Base-by-base conservation (phyloP, 805 yeast species). In the Saturnispora diversa region DNA sequence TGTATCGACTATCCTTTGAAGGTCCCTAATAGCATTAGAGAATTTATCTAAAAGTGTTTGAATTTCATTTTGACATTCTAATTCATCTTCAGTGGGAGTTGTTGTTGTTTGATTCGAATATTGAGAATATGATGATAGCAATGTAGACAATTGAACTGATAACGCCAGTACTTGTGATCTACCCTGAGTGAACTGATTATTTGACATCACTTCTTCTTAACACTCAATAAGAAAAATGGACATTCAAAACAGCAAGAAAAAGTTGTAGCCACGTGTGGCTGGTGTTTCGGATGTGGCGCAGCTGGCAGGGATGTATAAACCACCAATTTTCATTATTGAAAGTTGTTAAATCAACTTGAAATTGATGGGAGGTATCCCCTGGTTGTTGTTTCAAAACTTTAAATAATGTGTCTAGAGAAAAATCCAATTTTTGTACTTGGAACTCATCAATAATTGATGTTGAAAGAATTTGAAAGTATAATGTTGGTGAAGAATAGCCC, bases 151-250 rank as follows among this genome's bases (percentile, higher is more conserved):
- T 53, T 80, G 83, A 38, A 78, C 74, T 58, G 90, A 96, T 36
- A 80, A 62, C 6, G 77, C 68, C 26, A 87, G 65, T 1, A 80
- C 76, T 52, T 80, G 83, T 22, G 82, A 66, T 55, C 94, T 69
- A 11, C 76, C 68, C 35, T 84, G 84, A 13, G 75, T 68, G 57
- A 82, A 84, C 3, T 84, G 63, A 23, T 15, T 30, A 24, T 27
- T 24, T 8, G 37, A 26, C 37, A 33, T 31, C 7, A 7, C 23
- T 11, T 30, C 12, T 15, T 17, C 21, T 29, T 30, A 10, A 7
- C 12, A 15, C n/a, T n/a, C n/a, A n/a, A 20, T 6, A 11, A 17
- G 15, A 27, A 13, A 9, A 20, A 11, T 19, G 33, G 26, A 39
- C 25, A 28, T 27, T 20, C 32, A 36, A 27, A n/a, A 24, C 29